Conservation (phyloP, 257 asterid genomes). For the Voacanga thouarsii region DNA sequence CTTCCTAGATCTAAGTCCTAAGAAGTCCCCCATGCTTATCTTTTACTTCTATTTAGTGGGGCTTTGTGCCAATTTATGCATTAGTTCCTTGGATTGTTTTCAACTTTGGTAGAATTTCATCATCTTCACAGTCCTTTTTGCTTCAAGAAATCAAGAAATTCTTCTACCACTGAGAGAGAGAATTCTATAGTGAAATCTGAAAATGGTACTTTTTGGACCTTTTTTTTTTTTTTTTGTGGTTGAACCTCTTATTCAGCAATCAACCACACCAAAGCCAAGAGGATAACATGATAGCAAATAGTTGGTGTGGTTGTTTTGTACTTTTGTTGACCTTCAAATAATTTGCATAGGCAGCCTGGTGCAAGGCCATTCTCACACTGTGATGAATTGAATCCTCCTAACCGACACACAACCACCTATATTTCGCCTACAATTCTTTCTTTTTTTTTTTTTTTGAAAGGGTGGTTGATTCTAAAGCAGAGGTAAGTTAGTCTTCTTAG, state of each 20-base stretch:
- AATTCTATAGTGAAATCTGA: background rate
- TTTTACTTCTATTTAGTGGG: background rate
- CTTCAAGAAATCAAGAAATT: background rate
- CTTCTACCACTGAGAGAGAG: background rate
- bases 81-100: background rate
- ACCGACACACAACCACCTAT: too few species aligned
- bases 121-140: background rate
- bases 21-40: background rate
- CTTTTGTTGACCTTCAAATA: constrained; percentile 8
- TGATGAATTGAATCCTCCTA: background rate
- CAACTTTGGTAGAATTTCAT: constrained; percentile 10
- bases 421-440: too few species aligned
- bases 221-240: background rate
- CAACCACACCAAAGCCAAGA: background rate
- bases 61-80: background rate
- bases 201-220: background rate
- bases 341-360: background rate
- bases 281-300: background rate
- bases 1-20: background rate
- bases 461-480: too few species aligned
- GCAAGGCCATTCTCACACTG: background rate
- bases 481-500: too few species aligned
- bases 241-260: background rate
- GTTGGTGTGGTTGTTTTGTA: constrained; percentile 2
- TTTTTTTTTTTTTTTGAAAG: too few species aligned